A percentile compares a stretch with the other conserved stretches of the same genome.
Conservation (phyloP, 148 eudicot genomes). For the Spergularia marina region DNA sequence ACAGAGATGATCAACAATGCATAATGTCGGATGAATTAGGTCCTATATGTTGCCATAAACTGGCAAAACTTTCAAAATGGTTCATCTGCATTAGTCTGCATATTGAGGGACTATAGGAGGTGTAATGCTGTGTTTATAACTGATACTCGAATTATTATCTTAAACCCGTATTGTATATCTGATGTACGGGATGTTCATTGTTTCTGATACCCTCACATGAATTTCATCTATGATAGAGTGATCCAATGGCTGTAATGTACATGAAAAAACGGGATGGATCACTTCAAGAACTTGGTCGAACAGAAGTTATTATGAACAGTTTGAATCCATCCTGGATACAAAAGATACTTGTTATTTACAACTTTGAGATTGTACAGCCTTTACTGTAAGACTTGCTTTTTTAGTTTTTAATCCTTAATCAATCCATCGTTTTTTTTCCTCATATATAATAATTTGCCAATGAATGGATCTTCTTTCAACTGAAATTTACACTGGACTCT, state of each 20-base stretch:
- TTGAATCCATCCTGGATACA: slow-evolving; percentile 77
- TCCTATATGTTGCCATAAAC: too few species aligned
- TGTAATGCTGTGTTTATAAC: too few species aligned
- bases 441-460: neutral
- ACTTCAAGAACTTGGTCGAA: slow-evolving; percentile 89
- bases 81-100: too few species aligned
- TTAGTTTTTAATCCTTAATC: neutral
- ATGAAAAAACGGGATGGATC: slow-evolving; percentile 59
- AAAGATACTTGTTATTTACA: slow-evolving; percentile 60
- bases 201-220: too few species aligned
- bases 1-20: too few species aligned
- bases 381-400: slow-evolving; percentile 52
- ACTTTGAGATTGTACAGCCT: slow-evolving; percentile 81
- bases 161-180: neutral
- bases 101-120: too few species aligned
- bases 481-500: neutral
- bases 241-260: slow-evolving; percentile 86
- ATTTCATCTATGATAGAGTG: slow-evolving; percentile 56
- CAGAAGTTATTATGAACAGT: slow-evolving; percentile 82
- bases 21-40: too few species aligned
- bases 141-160: too few species aligned
- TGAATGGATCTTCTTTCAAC: neutral
- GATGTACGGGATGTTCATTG: neutral
- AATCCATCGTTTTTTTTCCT: neutral
- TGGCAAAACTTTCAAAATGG: too few species aligned